Conservation (phyloP, 352 stramenopile species). For the Vaucheria bursata region DNA sequence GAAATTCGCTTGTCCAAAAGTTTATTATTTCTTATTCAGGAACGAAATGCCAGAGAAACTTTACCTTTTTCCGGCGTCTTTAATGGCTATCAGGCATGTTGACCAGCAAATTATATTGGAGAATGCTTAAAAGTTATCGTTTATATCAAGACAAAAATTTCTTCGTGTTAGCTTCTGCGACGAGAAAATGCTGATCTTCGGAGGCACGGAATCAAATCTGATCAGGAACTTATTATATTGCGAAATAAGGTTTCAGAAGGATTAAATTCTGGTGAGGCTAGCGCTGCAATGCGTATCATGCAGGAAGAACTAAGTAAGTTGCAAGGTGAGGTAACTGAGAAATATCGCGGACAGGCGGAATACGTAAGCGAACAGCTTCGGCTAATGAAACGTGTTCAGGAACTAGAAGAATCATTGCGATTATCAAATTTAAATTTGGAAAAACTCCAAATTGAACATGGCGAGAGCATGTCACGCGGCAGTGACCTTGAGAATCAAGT, state of each 20-base stretch:
- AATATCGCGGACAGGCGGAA: slow-evolving; percentile 39
- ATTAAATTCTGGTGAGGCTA: slow-evolving; percentile 28
- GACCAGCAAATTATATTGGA: background rate
- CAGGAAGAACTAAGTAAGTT: slow-evolving; percentile 21
- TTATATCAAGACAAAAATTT: background rate
- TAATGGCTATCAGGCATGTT: background rate
- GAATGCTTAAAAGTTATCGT: background rate
- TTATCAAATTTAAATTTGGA: background rate
- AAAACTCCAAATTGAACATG: slow-evolving; percentile 35
- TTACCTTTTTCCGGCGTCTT: background rate
- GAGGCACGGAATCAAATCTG: background rate
- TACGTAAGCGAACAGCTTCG: slow-evolving; percentile 37
- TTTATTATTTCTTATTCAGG: no score
- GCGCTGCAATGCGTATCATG: slow-evolving; percentile 21
- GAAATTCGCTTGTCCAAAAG: no score
- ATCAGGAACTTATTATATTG: slow-evolving; percentile 40
- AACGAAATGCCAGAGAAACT: slow-evolving; percentile 1
- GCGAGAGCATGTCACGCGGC: slow-evolving; percentile 24
- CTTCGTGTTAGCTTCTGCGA: background rate
- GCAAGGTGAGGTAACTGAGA: slow-evolving; percentile 36
- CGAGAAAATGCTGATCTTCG: background rate
- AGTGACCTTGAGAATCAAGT: slow-evolving; percentile 20
- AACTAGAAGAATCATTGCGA: slow-evolving; percentile 30
- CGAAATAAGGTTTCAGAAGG: slow-evolving; percentile 44
- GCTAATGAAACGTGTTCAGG: slow-evolving; percentile 36